Conservation (phyloP, 2,329 filamentous ascomycete genomes). For the Endoconidiophora polonica region DNA sequence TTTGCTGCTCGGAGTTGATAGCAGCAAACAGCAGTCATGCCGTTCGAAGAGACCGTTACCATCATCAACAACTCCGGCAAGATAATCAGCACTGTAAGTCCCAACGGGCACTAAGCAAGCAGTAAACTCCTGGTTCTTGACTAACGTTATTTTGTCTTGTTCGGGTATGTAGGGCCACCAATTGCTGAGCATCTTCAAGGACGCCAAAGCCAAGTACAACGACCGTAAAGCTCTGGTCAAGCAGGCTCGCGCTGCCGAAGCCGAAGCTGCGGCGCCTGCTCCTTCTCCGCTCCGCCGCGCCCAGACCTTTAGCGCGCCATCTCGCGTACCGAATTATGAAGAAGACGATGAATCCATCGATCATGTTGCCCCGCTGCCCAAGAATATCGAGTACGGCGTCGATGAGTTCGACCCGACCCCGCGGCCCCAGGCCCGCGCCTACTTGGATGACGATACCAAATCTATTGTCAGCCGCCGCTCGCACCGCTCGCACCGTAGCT, state of each 20-base stretch:
- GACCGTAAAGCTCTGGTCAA: slow-evolving; percentile 74
- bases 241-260: slow-evolving; percentile 42
- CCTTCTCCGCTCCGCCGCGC: slow-evolving; percentile 17
- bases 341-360: slow-evolving; percentile 12
- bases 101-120: neutral
- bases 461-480: slow-evolving; percentile 23
- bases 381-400: slow-evolving; percentile 18
- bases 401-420: slow-evolving; percentile 16
- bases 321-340: slow-evolving; percentile 2
- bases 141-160: too few species aligned
- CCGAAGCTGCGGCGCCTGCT: slow-evolving; percentile 35
- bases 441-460: slow-evolving; percentile 22
- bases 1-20: neutral
- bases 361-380: slow-evolving; percentile 14
- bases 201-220: slow-evolving; percentile 73
- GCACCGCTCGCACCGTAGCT: slow-evolving; percentile 13
- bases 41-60: slow-evolving; percentile 56
- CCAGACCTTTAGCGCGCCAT: slow-evolving; percentile 15
- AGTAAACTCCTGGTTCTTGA: neutral
- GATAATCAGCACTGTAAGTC: slow-evolving; percentile 66
- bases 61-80: slow-evolving; percentile 85
- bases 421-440: slow-evolving; percentile 11
- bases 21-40: slow-evolving; percentile 19
- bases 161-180: slow-evolving; percentile 55
- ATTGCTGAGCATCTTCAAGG: slow-evolving; percentile 76